A percentile compares a stretch with the other conserved stretches of the same genome.
These are phyloP conservation scores for Eudorina sp. DNA, from an alignment of 139 green algal species.

Conservation along the genomic window DNA sequence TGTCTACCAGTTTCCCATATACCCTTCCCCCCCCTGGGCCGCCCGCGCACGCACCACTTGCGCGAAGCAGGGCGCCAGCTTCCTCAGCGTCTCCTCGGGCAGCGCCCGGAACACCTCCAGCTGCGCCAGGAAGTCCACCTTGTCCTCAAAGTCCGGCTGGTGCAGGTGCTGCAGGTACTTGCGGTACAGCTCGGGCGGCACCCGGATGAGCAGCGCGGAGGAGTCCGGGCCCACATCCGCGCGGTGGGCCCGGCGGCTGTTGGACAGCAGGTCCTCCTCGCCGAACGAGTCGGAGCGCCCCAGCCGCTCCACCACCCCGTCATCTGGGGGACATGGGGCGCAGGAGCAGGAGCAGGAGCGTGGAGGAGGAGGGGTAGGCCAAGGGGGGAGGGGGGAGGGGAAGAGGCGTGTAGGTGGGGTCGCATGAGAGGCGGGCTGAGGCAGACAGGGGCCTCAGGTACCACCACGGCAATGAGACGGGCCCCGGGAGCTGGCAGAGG, in stretches of 20 bases:
- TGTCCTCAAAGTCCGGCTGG: slow-evolving; percentile 51
- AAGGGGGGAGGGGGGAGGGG: background rate
- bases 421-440: no score
- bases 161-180: slow-evolving; percentile 52
- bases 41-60: background rate
- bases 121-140: slow-evolving; percentile 45
- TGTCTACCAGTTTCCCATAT: no score
- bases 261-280: slow-evolving; percentile 49
- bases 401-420: background rate
- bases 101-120: slow-evolving; percentile 45
- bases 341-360: background rate
- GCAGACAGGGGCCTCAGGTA: no score
- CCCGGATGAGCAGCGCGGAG: slow-evolving; percentile 16
- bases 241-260: slow-evolving; percentile 31
- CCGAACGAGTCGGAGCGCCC: slow-evolving; percentile 27
- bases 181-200: slow-evolving; percentile 39
- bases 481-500: no score
- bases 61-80: slow-evolving; percentile 53
- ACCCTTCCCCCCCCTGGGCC: background rate
- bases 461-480: no score
- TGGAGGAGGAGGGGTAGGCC: background rate
- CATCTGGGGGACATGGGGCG: background rate
- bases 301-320: slow-evolving; percentile 40
- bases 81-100: slow-evolving; percentile 47
- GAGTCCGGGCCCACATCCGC: slow-evolving; percentile 13